Percentiles rank a stretch among this genome's conserved stretches.
Evolutionary conservation across 2,329 filamentous ascomycete genomes (phyloP).

Genomic region (Aspergillus sojae): DNA sequence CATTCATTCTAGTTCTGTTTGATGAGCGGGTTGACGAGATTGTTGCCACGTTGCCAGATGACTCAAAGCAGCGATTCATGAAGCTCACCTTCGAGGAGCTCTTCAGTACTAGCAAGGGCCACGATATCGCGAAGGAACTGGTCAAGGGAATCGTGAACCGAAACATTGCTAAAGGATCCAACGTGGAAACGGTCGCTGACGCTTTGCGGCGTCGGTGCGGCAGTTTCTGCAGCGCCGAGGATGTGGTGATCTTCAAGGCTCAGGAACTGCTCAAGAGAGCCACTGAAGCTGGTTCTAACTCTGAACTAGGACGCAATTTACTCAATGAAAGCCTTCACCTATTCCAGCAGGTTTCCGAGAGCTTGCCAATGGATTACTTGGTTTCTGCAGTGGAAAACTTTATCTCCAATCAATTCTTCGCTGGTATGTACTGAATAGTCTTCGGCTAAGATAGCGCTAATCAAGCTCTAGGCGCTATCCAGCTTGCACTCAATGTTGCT

Average conservation of each 20-base stretch:
- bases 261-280: slow-evolving; percentile 92
- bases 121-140: slow-evolving; percentile 87
- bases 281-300: slow-evolving; percentile 73
- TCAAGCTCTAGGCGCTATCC: slow-evolving; percentile 67
- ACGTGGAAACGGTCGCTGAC: slow-evolving; percentile 96
- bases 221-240: slow-evolving; percentile 95
- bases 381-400: slow-evolving; percentile 78
- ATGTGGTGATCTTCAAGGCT: slow-evolving; percentile 97
- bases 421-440: slow-evolving; percentile 51
- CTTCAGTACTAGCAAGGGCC: slow-evolving; percentile 77
- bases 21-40: slow-evolving; percentile 93
- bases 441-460: slow-evolving; percentile 14
- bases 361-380: slow-evolving; percentile 78
- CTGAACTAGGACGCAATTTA: slow-evolving; percentile 74
- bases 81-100: slow-evolving; percentile 85
- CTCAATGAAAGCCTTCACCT: slow-evolving; percentile 86
- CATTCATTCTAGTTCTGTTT: slow-evolving; percentile 91
- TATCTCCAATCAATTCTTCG: slow-evolving; percentile 81
- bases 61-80: slow-evolving; percentile 68
- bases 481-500: slow-evolving; percentile 81
- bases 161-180: slow-evolving; percentile 94
- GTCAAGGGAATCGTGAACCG: slow-evolving; percentile 98
- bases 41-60: slow-evolving; percentile 71
- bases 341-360: slow-evolving; percentile 86
- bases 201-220: slow-evolving; percentile 89